Evolutionary conservation across 1,284 basidiomycete genomes (phyloP), one percentile per base, ranked within the genome.

Genomic region (Phaffia rhodozyma): DNA sequence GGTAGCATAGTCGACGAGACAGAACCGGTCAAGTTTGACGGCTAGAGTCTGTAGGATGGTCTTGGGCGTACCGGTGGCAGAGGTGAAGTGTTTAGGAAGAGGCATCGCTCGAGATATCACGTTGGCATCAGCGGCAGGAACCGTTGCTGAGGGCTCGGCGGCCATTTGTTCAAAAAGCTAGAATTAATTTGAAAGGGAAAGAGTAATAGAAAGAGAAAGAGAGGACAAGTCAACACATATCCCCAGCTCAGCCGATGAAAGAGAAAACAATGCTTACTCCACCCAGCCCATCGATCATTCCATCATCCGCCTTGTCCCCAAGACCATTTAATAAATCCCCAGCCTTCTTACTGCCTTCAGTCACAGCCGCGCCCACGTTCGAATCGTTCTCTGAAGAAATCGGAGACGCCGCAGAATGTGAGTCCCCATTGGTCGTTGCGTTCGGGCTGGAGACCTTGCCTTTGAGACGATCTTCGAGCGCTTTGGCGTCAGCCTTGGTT

Each of bases 71-170:
- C 69, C 47, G 29, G 64, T 58, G 27, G 69, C 67, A 32, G 67
- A 75, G 49, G 87, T 84, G 78, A 86, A 86, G 69, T 87, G 84
- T 74, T 88, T 94, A 0, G 88, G 87, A 49, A 87, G 79, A 18
- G 81, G 75, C 84, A 96, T 86, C 66, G 91, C 83, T 25, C 85
- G 84, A 53, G 92, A 74, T 2, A 71, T 75, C 58, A 91, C 78
- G 3, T 79, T 80, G 1, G 78, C 80, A 32, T 86, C 88, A 58
- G 78, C 71, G 13, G 67, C 60, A 38, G 69, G 64, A 11, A 78
- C 81, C 1, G 79, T 78, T 66, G 82, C 79, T 25, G 78, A 29
- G 49, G 48, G 52, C 13, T 66, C 79, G 1, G 78, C 73, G 5
- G 84, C 81, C 68, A 84, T 79, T 62, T 82, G 82, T 55, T 96